Base-by-base conservation (phyloP, 352 stramenopile species). In the Phytophthora meadii region DNA sequence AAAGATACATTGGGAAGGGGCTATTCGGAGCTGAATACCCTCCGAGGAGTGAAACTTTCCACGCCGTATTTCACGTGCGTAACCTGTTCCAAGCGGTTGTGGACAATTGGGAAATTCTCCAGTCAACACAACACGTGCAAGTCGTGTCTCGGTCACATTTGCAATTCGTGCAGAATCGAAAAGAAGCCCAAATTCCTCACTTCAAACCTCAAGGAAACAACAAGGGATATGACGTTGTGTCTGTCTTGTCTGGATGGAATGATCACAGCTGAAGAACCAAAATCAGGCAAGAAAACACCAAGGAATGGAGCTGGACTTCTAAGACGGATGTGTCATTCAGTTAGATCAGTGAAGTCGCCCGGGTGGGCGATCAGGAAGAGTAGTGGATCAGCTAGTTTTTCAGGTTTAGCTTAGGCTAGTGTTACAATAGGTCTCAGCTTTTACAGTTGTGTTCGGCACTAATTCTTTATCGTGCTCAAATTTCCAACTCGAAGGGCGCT, bases 181-280 rank as follows among this genome's bases (percentile, higher is more conserved):
- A 64, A 57, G 24, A 64, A 64, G 12, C 45, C 56, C 1, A 57
- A 64, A 17, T 64, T 64, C 15, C 30, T 64, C 25, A 57, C 49
- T 14, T 64, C 56, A 12, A 50, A 41, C 5, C 10, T 64, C 4
- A 48, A 64, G 8, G 56, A 56, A 25, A 57, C 45, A 7, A 64
- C 36, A 15, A 64, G 25, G 8, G 46, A 57, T 11, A 27, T 44
- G 11, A 64, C 56, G 0, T 36, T 64, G 14, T 64, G 56, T 42
- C 56, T 63, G 6, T 25, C 56, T 34, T 64, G 56, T 37, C 17
- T 64, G 17, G 50, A 39, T 17, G 46, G 39, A 17, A 39, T 49
- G 25, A 57, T 64, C 34, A 64, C 36, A 24, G 36, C 46, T 9
- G 56, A 57, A 50, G 46, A 24, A 14, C 42, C 56, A 27, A 39